Base-by-base conservation (phyloP, 2,329 filamentous ascomycete species). In the Colletotrichum navitas region DNA sequence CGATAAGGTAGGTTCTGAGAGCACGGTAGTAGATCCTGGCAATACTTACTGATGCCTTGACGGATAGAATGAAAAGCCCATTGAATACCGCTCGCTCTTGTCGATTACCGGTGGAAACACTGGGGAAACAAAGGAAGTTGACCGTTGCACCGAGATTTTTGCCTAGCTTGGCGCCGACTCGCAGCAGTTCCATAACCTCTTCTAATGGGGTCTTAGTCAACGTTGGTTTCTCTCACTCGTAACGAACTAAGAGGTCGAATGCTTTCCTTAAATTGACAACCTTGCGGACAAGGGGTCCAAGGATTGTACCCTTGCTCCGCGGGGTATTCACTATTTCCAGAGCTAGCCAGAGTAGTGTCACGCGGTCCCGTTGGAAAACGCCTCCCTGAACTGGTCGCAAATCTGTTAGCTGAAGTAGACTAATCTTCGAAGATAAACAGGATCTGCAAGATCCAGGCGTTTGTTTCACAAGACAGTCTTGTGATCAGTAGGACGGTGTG, bases 391-490 rank as follows among this genome's bases (percentile, higher is more conserved):
- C 71, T 73, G 29, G 0, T 5, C 14, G 6, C 2, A 7, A 39
- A 43, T 6, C 5, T 1, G 34, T 68, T 4, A 63, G 47, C 11
- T 14, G 3, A 1, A 2, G 29, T 43, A 3, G 16, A 2, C 32
- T 6, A 18, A 7, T 34, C 59, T n/a, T 29, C 45, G 2, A 73
- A 45, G 24, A 63, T 63, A 29, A 54, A 63, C 36, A 59, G 59
- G 2, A 71, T 52, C 10, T 73, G 59, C 67, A 58, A 67, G 51
- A 29, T 34, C 43, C 63, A 73, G 68, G 67, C 71, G 59, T 67
- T 59, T 43, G 71, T 59, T 39, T 73, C 16, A 47, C 62, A 73
- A 0, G 34, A 49, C 4, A 73, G 45, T 16, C 71, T 68, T 10
- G 63, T 36, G 58, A 67, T 54, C 34, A 73, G 58, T 29, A 67